These are phyloP conservation scores for Kazachstania psychrophila DNA, from an alignment of 805 yeast species.

Conservation along the genomic window DNA sequence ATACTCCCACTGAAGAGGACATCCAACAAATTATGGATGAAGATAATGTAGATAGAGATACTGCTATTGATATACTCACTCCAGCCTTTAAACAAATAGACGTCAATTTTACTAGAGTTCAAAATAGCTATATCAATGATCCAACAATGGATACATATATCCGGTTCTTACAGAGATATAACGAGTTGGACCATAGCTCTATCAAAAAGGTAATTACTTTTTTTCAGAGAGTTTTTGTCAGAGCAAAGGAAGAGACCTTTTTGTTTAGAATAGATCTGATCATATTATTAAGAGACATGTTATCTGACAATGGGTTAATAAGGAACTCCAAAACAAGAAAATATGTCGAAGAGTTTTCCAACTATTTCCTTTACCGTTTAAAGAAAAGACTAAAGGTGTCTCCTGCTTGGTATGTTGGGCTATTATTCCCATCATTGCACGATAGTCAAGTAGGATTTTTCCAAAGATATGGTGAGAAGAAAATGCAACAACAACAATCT, in stretches of 20 bases:
- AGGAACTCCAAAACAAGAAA: constrained; percentile 38
- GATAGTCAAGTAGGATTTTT: constrained; percentile 41
- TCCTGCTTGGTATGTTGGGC: constrained; percentile 50
- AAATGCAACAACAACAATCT: constrained; percentile 4
- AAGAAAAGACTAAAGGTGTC: constrained; percentile 39
- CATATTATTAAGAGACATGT: constrained; percentile 43
- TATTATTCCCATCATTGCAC: constrained; percentile 53
- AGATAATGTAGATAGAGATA: constrained; percentile 25
- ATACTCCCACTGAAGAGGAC: constrained; percentile 20
- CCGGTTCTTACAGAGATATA: constrained; percentile 47
- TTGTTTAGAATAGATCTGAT: constrained; percentile 70
- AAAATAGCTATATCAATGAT: constrained; percentile 32
- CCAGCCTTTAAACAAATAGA: constrained; percentile 9
- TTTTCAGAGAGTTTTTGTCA: constrained; percentile 61
- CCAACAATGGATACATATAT: constrained; percentile 58
- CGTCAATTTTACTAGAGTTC: constrained; percentile 19
- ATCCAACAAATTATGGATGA: constrained; percentile 33
- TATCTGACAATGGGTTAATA: constrained; percentile 44
- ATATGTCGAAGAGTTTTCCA: constrained; percentile 57
- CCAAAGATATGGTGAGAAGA: constrained; percentile 34
- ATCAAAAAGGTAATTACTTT: constrained; percentile 58
- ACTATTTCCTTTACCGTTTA: constrained; percentile 54
- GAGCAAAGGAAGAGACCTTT: constrained; percentile 47
- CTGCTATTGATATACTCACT: constrained; percentile 23
- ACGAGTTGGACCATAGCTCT: constrained; percentile 51